phyloP scores from a whole-genome alignment of 768 basidiomycete species.

The Clitopilus passeckerianus region DNA sequence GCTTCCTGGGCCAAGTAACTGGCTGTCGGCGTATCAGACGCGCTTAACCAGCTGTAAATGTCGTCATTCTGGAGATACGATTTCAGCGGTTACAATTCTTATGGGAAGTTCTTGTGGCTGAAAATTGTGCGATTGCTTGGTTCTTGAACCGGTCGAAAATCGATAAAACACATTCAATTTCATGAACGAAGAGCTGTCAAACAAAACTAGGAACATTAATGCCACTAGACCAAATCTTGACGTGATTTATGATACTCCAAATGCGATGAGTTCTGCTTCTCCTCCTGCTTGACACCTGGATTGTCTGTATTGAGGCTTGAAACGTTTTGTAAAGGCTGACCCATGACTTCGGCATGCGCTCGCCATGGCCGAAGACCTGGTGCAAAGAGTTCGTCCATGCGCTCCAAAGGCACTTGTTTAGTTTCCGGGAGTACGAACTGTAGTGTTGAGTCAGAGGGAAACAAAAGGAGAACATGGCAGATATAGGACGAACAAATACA shows the following conservation, averaged over 20 bases:
- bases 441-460: background rate
- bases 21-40: background rate
- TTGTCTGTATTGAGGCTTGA: background rate
- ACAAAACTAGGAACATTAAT: background rate
- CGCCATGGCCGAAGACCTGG: constrained; percentile 26
- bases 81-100: background rate
- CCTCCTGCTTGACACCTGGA: background rate
- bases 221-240: background rate
- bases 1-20: background rate
- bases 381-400: constrained; percentile 37
- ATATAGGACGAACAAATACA: constrained; percentile 20
- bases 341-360: constrained; percentile 27
- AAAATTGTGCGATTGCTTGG: background rate
- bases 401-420: constrained; percentile 34
- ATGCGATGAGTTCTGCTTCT: background rate
- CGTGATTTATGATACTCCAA: background rate
- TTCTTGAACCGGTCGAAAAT: background rate
- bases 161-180: background rate
- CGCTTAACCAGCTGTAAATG: background rate
- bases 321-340: background rate
- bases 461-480: background rate
- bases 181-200: background rate
- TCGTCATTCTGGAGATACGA: background rate
- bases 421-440: constrained; percentile 36
- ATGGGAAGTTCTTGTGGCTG: background rate